Evolutionary conservation across 2,329 filamentous ascomycete species (phyloP), one percentile per base, ranked within the genome.

Genomic region (Monilinia polystroma): DNA sequence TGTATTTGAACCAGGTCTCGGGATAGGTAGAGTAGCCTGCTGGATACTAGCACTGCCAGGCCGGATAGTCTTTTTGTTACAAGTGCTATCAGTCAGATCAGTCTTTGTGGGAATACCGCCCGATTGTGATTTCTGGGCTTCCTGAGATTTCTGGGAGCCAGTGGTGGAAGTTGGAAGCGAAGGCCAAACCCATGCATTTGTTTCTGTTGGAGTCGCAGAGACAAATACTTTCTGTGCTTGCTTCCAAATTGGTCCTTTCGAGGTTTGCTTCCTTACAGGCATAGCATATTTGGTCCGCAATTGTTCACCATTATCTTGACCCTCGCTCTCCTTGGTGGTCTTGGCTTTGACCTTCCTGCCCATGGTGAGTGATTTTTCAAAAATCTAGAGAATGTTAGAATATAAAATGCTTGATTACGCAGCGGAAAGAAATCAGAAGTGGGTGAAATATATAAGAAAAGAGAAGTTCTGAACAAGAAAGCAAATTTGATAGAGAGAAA

Each of bases 171-270:
- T 5, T 18, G 43, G n/a, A 23, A 55, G 18, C 10, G 38, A 55
- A 63, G 60, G 35, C 60, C 47, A 63, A 2, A 8, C 20, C 58
- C 45, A 51, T 62, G 14, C 6, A 5, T 51, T 16, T 38, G 6
- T 26, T 51, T 38, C 47, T 23, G 26, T 20, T 14, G 32, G n/a
- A 20, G 20, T 18, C 18, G 47, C 47, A 51, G 58, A 32, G 10
- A 62, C n/a, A 23, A 62, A 62, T 5, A 20, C 32, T 16, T 41
- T 38, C 1, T n/a, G 29, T 11, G 58, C 8, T 26, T 38, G 58
- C 8, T 41, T 62, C 58, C 58, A 62, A 5, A 62, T 26, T 26
- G 58, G 8, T 20, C 14, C 45, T 51, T 51, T 60, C n/a, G 45
- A 60, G 47, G 29, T 12, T 41, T 11, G 14, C 8, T 41, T 41